These are phyloP conservation scores for Coemansia sp. DNA, from an alignment of 192 early-diverging fungal genomes.

Conservation along the genomic window DNA sequence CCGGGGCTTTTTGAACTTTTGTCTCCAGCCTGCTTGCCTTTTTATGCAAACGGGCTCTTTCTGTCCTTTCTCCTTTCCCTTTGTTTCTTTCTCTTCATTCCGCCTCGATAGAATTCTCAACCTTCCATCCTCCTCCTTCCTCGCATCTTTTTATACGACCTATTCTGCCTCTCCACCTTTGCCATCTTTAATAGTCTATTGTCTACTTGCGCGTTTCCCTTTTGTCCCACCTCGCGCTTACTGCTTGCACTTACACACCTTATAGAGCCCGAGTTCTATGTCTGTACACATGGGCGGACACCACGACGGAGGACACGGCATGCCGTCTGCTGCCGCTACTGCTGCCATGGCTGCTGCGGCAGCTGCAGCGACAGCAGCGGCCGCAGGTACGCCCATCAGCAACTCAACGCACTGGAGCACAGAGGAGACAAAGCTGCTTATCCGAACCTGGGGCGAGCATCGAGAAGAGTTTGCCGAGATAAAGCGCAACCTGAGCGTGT, in stretches of 20 bases:
- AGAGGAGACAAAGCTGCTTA: slow-evolving; percentile 45
- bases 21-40: not conserved
- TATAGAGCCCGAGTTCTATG: slow-evolving; percentile 11
- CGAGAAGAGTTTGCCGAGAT: slow-evolving; percentile 53
- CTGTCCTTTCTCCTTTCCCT: not conserved
- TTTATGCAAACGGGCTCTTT: not conserved
- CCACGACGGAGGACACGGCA: slow-evolving; percentile 8
- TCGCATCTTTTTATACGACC: not conserved
- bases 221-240: not conserved
- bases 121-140: not conserved
- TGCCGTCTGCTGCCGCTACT: slow-evolving; percentile 23
- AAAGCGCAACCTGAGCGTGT: slow-evolving; percentile 52
- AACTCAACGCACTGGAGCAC: slow-evolving; percentile 56
- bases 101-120: not conserved
- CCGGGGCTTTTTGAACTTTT: not conserved
- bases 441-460: slow-evolving; percentile 50
- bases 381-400: slow-evolving; percentile 13
- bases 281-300: slow-evolving; percentile 19
- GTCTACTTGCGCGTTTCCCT: not conserved
- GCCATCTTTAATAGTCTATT: not conserved
- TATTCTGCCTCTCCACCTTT: not conserved
- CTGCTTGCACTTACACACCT: not conserved
- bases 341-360: slow-evolving; percentile 31
- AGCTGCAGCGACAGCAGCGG: slow-evolving; percentile 21
- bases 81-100: not conserved